These are phyloP conservation scores for Cytospora leucostoma DNA, from an alignment of 2,329 filamentous ascomycete species.

Conservation along the genomic window DNA sequence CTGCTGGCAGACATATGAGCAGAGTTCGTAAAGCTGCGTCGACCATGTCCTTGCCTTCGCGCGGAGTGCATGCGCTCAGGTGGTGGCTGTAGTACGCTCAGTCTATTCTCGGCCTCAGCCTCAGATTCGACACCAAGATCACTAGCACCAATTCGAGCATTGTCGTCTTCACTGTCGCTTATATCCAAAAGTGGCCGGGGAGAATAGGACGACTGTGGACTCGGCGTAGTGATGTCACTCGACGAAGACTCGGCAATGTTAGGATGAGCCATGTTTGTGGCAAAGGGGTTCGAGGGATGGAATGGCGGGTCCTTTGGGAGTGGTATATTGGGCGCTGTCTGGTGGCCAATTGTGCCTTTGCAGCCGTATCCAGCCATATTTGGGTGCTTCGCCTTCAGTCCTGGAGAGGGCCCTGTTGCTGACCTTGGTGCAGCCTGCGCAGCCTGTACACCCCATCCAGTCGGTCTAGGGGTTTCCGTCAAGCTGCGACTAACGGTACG, in stretches of 20 bases:
- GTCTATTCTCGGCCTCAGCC: background rate
- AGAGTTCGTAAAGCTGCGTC: slow-evolving; percentile 28
- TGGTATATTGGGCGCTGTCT: background rate
- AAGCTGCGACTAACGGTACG: slow-evolving; percentile 11
- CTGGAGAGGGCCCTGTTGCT: background rate
- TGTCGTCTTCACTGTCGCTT: slow-evolving; percentile 10
- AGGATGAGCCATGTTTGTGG: background rate
- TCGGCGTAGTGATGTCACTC: background rate
- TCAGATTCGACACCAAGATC: background rate
- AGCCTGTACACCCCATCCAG: background rate
- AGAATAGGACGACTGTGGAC: background rate
- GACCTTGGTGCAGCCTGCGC: background rate
- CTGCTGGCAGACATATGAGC: slow-evolving; percentile 37
- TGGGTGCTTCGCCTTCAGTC: background rate
- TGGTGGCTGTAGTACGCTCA: slow-evolving; percentile 4
- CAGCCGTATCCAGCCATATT: background rate
- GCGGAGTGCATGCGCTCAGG: slow-evolving; percentile 25
- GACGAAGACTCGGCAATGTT: background rate
- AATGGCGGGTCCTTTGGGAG: slow-evolving; percentile 12
- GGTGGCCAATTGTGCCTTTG: background rate
- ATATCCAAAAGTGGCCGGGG: background rate
- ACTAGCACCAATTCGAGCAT: background rate
- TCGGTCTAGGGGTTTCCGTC: background rate
- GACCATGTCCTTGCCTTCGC: slow-evolving; percentile 5
- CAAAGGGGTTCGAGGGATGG: background rate